Evolutionary conservation across 2,329 filamentous ascomycete species (phyloP), one percentile per base, ranked within the genome.

Genomic region (Aspergillus cejpii): DNA sequence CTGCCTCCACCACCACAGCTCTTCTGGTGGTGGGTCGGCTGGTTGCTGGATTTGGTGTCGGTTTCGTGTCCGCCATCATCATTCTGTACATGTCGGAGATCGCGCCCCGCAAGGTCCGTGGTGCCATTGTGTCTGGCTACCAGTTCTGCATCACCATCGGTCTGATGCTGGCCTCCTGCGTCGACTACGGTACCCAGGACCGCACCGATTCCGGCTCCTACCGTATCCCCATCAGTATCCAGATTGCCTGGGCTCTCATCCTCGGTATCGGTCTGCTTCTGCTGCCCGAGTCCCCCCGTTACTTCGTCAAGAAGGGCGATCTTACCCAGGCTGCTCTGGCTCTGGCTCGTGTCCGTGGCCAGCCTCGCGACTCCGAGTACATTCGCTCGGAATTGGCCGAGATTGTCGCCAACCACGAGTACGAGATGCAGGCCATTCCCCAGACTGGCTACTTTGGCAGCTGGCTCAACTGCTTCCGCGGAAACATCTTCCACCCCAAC

Each of bases 61-160:
- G 85, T 61, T 88, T 88, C 63, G 84, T 86, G 55, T 87, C 84
- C 6, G 84, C 85, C 58, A 81, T 88, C 58, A 81, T 89, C 66
- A 87, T 89, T 61, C 74, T 89, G 49, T 90, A 92, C 78, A 91
- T 92, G 86, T 87, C 83, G 39, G 87, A 90, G 70, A 87, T 90
- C 62, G 66, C 68, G 28, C 83, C 84, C 47, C 78, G 77, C 66
- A 87, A 85, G 66, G 83, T 92, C 53, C 80, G 86, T 60, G 85
- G 85, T 61, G 82, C 85, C 44, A 77, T 90, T 40, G 86, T 91
- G n/a, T 80, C 84, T 1, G 84, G 84, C 3, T 90, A 90, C 72
- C 85, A 90, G 64, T 89, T 89, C 74, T 87, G 81, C 66, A 83
- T 90, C 65, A 90, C 85, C 49, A 77, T 90, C 52, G 87, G 87